phyloP scores from a whole-genome alignment of 208 protist genomes.

The Acanthamoeba castellanii region DNA sequence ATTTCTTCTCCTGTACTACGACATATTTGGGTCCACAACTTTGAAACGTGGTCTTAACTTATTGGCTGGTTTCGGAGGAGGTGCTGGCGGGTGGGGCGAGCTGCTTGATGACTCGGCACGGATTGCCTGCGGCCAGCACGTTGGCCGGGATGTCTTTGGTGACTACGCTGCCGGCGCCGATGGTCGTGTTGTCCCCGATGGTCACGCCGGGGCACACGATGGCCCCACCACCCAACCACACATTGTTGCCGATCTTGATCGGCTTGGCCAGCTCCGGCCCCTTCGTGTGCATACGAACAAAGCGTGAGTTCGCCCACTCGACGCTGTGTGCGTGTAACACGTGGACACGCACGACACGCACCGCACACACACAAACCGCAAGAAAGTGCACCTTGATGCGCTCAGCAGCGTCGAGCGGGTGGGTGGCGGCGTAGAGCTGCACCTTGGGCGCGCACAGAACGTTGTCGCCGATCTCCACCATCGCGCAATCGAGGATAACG shows the following conservation, averaged over 20 bases:
- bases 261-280: slow-evolving; percentile 82
- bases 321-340: background rate
- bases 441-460: slow-evolving; percentile 89
- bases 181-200: slow-evolving; percentile 88
- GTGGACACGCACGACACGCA: background rate
- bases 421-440: slow-evolving; percentile 90
- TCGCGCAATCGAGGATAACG: slow-evolving; percentile 89
- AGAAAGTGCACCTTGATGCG: slow-evolving; percentile 28
- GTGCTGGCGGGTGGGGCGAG: background rate
- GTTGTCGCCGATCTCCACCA: slow-evolving; percentile 88
- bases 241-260: slow-evolving; percentile 86
- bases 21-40: too few species aligned
- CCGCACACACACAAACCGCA: background rate
- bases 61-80: background rate
- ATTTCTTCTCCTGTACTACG: too few species aligned
- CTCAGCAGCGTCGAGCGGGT: slow-evolving; percentile 86
- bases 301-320: too few species aligned
- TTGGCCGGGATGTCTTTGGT: slow-evolving; percentile 90
- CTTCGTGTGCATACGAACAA: background rate
- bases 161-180: slow-evolving; percentile 92
- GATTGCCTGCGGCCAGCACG: slow-evolving; percentile 91
- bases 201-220: slow-evolving; percentile 91
- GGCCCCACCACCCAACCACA: slow-evolving; percentile 88
- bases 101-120: slow-evolving; percentile 86
- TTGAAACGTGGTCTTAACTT: too few species aligned